Evolutionary conservation across 495 filamentous ascomycete species (phyloP).

Genomic region (Friedmanniomyces simplex): DNA sequence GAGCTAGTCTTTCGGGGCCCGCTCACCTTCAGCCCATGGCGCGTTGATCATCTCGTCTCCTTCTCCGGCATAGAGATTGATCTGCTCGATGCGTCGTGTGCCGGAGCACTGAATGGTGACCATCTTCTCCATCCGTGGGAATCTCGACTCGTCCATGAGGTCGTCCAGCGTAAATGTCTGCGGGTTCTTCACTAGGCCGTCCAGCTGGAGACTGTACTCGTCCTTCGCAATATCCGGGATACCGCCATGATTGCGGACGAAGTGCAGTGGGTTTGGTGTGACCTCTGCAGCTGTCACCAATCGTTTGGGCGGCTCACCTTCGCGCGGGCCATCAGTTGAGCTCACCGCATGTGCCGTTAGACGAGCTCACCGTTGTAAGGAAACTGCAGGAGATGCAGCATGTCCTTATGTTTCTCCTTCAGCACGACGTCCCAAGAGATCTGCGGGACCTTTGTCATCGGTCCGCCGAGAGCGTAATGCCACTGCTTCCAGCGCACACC

Average conservation of each 20-base stretch:
- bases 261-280: conserved; percentile 50
- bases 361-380: conserved; percentile 56
- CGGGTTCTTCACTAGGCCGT: conserved; percentile 47
- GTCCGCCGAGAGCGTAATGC: conserved; percentile 49
- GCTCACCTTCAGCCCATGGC: conserved; percentile 32
- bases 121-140: conserved; percentile 44
- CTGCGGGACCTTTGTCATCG: conserved; percentile 39
- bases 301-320: conserved; percentile 10
- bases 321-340: background rate
- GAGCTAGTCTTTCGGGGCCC: conserved; percentile 12
- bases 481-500: conserved; percentile 56
- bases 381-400: conserved; percentile 59
- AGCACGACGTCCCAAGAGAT: conserved; percentile 49
- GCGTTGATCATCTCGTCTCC: conserved; percentile 61
- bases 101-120: conserved; percentile 59
- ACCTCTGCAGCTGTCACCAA: conserved; percentile 41
- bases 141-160: conserved; percentile 44
- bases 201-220: conserved; percentile 41
- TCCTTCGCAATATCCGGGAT: conserved; percentile 51
- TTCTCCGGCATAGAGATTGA: conserved; percentile 50
- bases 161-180: conserved; percentile 45
- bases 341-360: background rate
- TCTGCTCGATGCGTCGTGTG: conserved; percentile 60
- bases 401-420: conserved; percentile 52
- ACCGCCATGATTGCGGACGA: conserved; percentile 58